Evolutionary conservation across 2,329 filamentous ascomycete genomes (phyloP).

Genomic region (Ustilaginoidea virens): DNA sequence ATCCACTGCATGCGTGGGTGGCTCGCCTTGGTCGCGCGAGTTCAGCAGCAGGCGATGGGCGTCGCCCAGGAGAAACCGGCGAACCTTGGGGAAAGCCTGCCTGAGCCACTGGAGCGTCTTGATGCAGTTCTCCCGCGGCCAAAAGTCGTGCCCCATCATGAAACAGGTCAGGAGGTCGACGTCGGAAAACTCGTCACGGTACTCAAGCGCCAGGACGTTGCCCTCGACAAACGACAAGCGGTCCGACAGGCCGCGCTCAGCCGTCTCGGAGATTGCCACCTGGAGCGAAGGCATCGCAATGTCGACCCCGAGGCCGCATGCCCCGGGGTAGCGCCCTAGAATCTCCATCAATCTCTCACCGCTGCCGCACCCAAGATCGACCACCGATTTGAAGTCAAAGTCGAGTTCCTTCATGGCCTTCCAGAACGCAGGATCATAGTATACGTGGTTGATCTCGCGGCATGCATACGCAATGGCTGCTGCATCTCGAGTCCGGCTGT

Average conservation of each 20-base stretch:
- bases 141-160: slow-evolving; percentile 9
- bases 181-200: slow-evolving; percentile 5
- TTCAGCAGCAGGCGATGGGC: slow-evolving; percentile 1
- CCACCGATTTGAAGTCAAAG: slow-evolving; percentile 4
- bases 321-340: slow-evolving; percentile 3
- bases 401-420: slow-evolving; percentile 2
- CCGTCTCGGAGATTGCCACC: slow-evolving; percentile 3
- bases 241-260: not conserved
- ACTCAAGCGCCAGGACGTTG: slow-evolving; percentile 4
- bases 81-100: slow-evolving; percentile 5
- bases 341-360: slow-evolving; percentile 7
- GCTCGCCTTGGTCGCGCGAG: not conserved
- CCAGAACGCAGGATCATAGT: slow-evolving; percentile 4
- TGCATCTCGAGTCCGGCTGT: slow-evolving; percentile 4
- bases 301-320: slow-evolving; percentile 6
- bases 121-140: slow-evolving; percentile 8
- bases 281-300: slow-evolving; percentile 5
- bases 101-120: slow-evolving; percentile 3
- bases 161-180: slow-evolving; percentile 8
- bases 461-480: slow-evolving; percentile 8
- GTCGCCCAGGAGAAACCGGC: slow-evolving; percentile 6
- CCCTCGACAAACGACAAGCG: slow-evolving; percentile 1
- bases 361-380: slow-evolving; percentile 8
- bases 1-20: not conserved
- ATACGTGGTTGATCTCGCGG: slow-evolving; percentile 4